A percentile compares a stretch with the other conserved stretches of the same genome.
phyloP scores from a whole-genome alignment of 139 green algal species.

The Chlorella vulgaris region DNA sequence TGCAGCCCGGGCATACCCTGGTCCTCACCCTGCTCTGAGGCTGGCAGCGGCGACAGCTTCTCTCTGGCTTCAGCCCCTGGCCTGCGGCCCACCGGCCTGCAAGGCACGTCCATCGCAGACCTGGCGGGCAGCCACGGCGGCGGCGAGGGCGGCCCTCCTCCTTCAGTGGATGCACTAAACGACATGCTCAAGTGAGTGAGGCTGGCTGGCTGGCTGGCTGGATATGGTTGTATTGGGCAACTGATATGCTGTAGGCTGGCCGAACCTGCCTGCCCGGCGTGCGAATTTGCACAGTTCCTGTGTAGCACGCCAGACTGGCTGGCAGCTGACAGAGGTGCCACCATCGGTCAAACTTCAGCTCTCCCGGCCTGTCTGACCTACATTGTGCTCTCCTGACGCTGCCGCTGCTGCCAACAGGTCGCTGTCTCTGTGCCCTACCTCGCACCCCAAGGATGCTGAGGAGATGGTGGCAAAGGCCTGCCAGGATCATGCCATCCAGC shows the following conservation, averaged over 20 bases:
- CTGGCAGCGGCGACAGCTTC: constrained; percentile 5
- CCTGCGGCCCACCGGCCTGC: constrained; percentile 7
- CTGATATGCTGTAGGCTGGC: no score
- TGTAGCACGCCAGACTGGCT: not conserved
- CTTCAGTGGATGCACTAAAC: constrained; percentile 46
- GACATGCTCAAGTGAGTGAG: constrained; percentile 32
- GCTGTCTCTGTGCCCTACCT: constrained; percentile 13
- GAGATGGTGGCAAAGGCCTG: constrained; percentile 30
- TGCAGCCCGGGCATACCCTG: not conserved
- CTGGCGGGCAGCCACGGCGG: not conserved
- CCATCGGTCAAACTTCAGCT: no score
- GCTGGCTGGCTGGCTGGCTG: no score
- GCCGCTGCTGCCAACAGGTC: not conserved
- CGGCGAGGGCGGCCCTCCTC: not conserved
- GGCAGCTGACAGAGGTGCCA: no score
- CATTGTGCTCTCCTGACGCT: not conserved
- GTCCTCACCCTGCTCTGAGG: constrained; percentile 1
- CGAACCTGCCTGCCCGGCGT: no score
- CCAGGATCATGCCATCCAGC: constrained; percentile 4
- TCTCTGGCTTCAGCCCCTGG: constrained; percentile 8
- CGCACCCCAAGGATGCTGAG: constrained; percentile 33
- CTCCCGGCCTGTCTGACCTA: no score
- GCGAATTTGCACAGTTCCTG: not conserved
- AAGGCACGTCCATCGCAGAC: constrained; percentile 13
- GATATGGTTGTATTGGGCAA: no score